phyloP scores from a whole-genome alignment of 2,329 filamentous ascomycete genomes.

The Botryotinia convoluta region DNA sequence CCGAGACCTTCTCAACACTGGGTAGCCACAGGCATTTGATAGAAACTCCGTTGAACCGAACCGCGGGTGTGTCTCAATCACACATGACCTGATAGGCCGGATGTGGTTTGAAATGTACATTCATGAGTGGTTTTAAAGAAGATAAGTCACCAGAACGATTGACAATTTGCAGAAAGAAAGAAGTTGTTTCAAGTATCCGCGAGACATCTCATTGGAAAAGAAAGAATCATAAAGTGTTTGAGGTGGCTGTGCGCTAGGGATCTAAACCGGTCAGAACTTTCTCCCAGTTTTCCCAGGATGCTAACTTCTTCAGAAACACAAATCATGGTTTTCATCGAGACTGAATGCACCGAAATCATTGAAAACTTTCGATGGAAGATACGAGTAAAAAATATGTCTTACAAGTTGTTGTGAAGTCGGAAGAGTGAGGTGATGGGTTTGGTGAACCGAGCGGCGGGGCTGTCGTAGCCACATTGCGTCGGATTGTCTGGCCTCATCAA shows the following conservation, averaged over 20 bases:
- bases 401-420: neutral
- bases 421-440: neutral
- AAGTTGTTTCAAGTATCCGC: neutral
- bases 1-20: conserved; percentile 6
- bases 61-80: neutral
- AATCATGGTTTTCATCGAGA: no score
- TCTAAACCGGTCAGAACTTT: conserved; percentile 2
- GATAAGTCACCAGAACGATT: neutral
- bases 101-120: neutral
- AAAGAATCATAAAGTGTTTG: neutral
- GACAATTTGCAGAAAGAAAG: neutral
- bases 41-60: neutral
- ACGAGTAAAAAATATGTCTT: neutral
- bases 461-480: neutral
- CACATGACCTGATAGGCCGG: neutral
- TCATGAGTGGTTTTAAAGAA: neutral
- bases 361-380: neutral
- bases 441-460: conserved; percentile 4
- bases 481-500: conserved; percentile 10
- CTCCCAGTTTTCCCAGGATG: neutral
- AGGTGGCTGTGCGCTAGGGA: neutral
- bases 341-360: neutral
- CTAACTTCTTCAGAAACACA: neutral
- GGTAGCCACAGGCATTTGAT: neutral
- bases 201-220: conserved; percentile 2